Conservation (phyloP, 176 grass and related monocot species). For the Carex myosuroides region DNA sequence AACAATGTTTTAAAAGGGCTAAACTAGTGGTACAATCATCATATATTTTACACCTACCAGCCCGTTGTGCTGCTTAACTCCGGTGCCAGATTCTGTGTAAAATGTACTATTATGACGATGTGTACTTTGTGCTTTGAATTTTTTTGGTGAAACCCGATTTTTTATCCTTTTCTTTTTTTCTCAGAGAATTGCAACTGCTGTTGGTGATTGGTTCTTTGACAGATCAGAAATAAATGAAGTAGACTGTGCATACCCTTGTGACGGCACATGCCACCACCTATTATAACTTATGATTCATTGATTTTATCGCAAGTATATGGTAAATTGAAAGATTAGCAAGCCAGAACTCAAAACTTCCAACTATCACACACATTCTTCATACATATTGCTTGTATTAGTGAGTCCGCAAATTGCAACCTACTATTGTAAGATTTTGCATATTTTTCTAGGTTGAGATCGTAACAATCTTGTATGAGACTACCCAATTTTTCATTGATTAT, state of each 20-base stretch:
- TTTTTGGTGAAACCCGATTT: background rate
- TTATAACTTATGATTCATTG: constrained; percentile 13
- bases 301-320: background rate
- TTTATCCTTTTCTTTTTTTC: background rate
- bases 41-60: background rate
- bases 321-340: constrained; percentile 31
- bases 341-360: constrained; percentile 1
- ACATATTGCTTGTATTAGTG: background rate
- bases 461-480: constrained; percentile 6
- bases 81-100: background rate
- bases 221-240: constrained; percentile 44
- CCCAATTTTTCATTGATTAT: background rate
- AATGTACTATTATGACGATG: background rate
- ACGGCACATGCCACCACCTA: constrained; percentile 75
- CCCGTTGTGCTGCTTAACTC: background rate
- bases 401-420: background rate
- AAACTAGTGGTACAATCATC: background rate
- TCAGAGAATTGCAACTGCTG: constrained; percentile 81
- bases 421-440: constrained; percentile 15
- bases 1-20: background rate
- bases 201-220: constrained; percentile 75
- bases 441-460: constrained; percentile 5
- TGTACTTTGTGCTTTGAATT: background rate
- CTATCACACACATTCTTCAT: background rate
- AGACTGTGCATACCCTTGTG: constrained; percentile 89